phyloP scores from a whole-genome alignment of 2,329 filamentous ascomycete species.

The Penicillium oxalicum region DNA sequence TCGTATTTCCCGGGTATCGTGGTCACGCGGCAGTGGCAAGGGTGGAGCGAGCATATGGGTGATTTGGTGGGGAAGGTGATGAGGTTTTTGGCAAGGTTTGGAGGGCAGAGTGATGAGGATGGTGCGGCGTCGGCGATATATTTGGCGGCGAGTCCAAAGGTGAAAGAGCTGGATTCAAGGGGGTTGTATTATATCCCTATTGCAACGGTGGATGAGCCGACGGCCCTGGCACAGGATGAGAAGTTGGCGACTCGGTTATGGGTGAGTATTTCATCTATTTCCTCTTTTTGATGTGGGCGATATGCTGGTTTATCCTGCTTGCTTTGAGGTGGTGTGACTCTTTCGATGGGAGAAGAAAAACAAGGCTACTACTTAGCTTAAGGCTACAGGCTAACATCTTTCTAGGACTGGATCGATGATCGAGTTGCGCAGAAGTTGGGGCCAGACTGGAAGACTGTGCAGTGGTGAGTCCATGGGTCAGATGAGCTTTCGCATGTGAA shows the following conservation, averaged over 20 bases:
- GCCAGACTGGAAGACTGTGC: constrained; percentile 6
- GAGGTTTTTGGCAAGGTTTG: constrained; percentile 16
- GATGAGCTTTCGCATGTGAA: too few species aligned
- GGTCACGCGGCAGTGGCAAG: constrained; percentile 27
- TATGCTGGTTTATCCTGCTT: too few species aligned
- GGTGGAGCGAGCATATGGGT: constrained; percentile 26
- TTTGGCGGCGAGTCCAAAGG: constrained; percentile 22
- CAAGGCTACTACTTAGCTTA: too few species aligned
- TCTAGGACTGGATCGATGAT: constrained; percentile 19
- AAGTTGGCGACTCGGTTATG: constrained; percentile 30
- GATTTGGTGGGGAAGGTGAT: constrained; percentile 15
- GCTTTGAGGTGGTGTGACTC: too few species aligned
- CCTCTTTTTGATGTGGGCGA: too few species aligned
- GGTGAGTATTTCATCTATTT: constrained; percentile 11
- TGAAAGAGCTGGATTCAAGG: constrained; percentile 16
- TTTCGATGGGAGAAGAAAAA: too few species aligned
- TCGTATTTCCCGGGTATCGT: constrained; percentile 30
- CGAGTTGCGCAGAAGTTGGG: constrained; percentile 13
- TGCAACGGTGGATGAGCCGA: constrained; percentile 23
- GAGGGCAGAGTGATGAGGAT: constrained; percentile 24
- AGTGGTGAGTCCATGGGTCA: neutral
- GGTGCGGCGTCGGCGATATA: constrained; percentile 29
- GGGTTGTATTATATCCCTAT: constrained; percentile 38
- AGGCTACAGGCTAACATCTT: neutral
- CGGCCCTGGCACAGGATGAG: constrained; percentile 23